phyloP scores from a whole-genome alignment of 495 filamentous ascomycete species.

The Tuber brumale region DNA sequence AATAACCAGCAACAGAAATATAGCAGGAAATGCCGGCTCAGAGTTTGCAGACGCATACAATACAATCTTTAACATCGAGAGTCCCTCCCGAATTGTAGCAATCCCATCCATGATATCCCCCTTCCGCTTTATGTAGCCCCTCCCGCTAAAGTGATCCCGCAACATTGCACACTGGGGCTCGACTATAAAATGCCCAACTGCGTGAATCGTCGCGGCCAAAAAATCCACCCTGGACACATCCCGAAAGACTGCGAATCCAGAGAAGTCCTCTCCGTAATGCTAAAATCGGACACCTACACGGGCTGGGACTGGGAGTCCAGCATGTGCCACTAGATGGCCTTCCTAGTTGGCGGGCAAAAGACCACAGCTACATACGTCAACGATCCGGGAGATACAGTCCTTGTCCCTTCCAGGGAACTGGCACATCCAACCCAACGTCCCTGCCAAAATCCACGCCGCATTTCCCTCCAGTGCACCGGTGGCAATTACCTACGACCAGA shows the following conservation, averaged over 20 bases:
- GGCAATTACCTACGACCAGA: constrained; percentile 45
- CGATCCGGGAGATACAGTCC: constrained; percentile 54
- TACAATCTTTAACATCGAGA: constrained; percentile 46
- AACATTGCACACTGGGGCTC: no score
- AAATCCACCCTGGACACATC: constrained; percentile 4
- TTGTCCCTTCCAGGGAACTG: constrained; percentile 47
- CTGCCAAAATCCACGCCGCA: no score
- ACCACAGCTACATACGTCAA: constrained; percentile 49
- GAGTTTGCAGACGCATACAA: constrained; percentile 61
- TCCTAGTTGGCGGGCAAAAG: constrained; percentile 88
- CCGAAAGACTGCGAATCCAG: constrained; percentile 23
- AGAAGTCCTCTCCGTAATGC: constrained; percentile 77
- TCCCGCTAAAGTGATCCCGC: constrained; percentile 8
- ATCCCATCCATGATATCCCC: constrained; percentile 12
- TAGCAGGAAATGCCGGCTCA: neutral
- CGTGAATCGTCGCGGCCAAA: constrained; percentile 15
- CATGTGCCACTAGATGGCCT: constrained; percentile 87
- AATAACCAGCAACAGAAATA: neutral
- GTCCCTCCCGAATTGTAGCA: neutral
- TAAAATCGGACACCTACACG: constrained; percentile 64
- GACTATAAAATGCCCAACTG: constrained; percentile 41
- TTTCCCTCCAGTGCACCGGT: constrained; percentile 2
- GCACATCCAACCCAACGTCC: neutral
- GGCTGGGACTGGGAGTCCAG: constrained; percentile 55
- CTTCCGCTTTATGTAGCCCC: neutral